Percentiles rank a stretch among this genome's conserved stretches.
Evolutionary conservation across 2,329 filamentous ascomycete genomes (phyloP).

Genomic region (Dendrostoma leiphaemia): DNA sequence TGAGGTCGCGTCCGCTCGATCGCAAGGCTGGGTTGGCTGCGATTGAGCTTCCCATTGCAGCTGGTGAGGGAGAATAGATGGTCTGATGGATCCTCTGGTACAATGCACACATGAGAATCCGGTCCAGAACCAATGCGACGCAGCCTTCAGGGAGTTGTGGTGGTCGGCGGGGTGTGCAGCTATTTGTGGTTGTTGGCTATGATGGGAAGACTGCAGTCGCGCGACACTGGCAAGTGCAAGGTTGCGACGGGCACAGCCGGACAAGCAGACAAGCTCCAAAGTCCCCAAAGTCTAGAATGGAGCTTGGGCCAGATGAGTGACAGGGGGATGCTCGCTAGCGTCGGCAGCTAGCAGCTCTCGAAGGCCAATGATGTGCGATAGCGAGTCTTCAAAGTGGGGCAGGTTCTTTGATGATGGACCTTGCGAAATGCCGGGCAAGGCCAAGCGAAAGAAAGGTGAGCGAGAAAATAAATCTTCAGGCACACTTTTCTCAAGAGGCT

Average conservation of each 20-base stretch:
- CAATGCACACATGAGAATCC: background rate
- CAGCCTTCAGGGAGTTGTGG: background rate
- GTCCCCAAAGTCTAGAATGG: too few species aligned
- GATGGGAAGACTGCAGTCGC: too few species aligned
- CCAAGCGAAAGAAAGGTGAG: too few species aligned
- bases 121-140: background rate
- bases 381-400: background rate
- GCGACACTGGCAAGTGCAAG: too few species aligned
- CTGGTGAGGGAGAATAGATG: background rate
- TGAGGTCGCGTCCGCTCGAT: slow-evolving; percentile 9
- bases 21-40: slow-evolving; percentile 7
- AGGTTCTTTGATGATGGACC: background rate
- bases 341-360: background rate
- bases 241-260: too few species aligned
- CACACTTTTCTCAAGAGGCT: too few species aligned
- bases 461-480: too few species aligned
- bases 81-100: background rate
- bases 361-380: background rate
- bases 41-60: slow-evolving; percentile 18
- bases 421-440: too few species aligned
- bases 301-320: background rate
- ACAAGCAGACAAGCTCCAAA: too few species aligned
- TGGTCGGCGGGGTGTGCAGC: background rate
- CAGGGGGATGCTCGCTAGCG: too few species aligned
- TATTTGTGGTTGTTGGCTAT: background rate